phyloP scores from a whole-genome alignment of 331 rosid species.

The Rosa hybrid region DNA sequence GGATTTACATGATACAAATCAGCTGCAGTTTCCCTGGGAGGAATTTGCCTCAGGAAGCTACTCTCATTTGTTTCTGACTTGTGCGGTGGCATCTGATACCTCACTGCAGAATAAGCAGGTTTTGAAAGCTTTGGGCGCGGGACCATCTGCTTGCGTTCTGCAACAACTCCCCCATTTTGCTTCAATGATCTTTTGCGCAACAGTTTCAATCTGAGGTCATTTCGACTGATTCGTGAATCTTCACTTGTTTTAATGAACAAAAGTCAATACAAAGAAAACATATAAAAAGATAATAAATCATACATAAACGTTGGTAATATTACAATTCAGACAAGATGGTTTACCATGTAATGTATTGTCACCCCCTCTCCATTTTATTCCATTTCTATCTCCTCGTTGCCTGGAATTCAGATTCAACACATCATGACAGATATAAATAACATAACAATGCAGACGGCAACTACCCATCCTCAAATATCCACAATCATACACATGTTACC shows the following conservation, averaged over 20 bases:
- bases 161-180: constrained; percentile 25
- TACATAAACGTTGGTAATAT: neutral
- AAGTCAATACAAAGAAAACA: constrained; percentile 19
- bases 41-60: constrained; percentile 17
- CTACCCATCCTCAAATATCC: neutral
- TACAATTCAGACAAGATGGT: neutral
- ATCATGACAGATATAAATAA: constrained; percentile 1
- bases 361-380: constrained; percentile 18
- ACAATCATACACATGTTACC: neutral
- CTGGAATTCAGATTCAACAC: constrained; percentile 33
- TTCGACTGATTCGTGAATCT: constrained; percentile 40
- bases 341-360: constrained; percentile 39
- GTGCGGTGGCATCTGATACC: constrained; percentile 27
- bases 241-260: constrained; percentile 23
- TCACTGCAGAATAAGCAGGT: constrained; percentile 30
- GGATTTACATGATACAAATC: constrained; percentile 35
- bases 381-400: constrained; percentile 46
- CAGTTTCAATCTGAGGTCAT: constrained; percentile 63
- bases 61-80: constrained; percentile 32
- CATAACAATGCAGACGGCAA: constrained; percentile 2
- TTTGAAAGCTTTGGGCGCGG: constrained; percentile 26
- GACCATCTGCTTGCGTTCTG: constrained; percentile 30
- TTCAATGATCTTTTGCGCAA: constrained; percentile 44
- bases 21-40: constrained; percentile 37
- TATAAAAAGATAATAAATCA: neutral